Percentiles rank a stretch among this genome's conserved stretches.
These are phyloP conservation scores for Seiridium unicorne DNA, from an alignment of 2,329 filamentous ascomycete genomes.

Conservation along the genomic window DNA sequence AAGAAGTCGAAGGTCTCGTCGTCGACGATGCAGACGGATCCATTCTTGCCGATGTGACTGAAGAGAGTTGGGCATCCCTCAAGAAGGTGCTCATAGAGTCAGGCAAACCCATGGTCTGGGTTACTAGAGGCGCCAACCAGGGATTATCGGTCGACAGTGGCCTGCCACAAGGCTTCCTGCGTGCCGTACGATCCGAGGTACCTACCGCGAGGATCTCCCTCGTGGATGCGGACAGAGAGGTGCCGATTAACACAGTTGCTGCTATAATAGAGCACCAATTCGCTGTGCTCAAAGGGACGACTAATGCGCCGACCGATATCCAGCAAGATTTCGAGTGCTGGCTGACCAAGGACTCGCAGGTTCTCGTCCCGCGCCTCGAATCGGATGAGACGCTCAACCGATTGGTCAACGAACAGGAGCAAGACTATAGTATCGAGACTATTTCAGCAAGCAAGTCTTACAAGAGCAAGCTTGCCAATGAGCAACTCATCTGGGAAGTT, in stretches of 20 bases:
- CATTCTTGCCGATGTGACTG: not conserved
- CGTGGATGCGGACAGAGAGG: conserved; percentile 5
- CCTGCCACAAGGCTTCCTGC: conserved; percentile 8
- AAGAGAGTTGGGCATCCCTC: not conserved
- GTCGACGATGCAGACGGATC: conserved; percentile 2
- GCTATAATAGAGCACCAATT: not conserved
- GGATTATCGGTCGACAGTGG: not conserved
- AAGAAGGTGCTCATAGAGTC: not conserved
- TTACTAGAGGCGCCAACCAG: conserved; percentile 4
- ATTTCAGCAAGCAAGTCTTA: not conserved
- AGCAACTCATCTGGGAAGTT: not conserved
- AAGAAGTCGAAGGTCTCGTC: not conserved
- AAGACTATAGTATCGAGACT: not conserved
- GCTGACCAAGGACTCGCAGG: conserved; percentile 2
- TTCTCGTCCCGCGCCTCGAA: conserved; percentile 6
- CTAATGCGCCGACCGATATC: too few species aligned
- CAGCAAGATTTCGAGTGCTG: conserved; percentile 2
- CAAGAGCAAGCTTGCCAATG: conserved; percentile 5
- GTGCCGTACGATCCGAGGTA: conserved; percentile 5
- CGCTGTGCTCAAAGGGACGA: too few species aligned
- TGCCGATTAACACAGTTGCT: not conserved
- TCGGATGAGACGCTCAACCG: conserved; percentile 5
- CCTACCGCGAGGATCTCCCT: not conserved
- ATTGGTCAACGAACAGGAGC: not conserved
- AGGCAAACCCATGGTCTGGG: conserved; percentile 5